A percentile compares a stretch with the other conserved stretches of the same genome.
Evolutionary conservation across 768 basidiomycete genomes (phyloP).

Genomic region (Lentinus tigrinus): DNA sequence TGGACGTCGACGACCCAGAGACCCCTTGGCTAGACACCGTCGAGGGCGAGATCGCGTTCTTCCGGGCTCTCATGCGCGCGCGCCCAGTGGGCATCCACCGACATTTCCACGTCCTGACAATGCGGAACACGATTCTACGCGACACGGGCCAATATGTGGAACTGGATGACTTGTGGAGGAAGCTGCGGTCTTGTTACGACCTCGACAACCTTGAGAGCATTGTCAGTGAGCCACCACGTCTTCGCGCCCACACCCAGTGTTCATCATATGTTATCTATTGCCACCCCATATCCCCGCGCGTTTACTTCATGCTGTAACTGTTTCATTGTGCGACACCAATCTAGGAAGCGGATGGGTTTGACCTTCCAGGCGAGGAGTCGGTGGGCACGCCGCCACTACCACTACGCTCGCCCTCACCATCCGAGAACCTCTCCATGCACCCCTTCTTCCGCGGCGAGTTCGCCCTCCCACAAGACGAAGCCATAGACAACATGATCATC

Average conservation of each 20-base stretch:
- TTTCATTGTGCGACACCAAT: no score
- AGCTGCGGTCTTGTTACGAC: slow-evolving; percentile 70
- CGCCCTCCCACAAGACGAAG: slow-evolving; percentile 55
- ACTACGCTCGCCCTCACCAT: slow-evolving; percentile 65
- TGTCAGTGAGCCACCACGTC: slow-evolving; percentile 35
- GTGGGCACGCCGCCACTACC: slow-evolving; percentile 27
- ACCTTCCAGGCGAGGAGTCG: slow-evolving; percentile 16
- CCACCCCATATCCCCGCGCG: no score
- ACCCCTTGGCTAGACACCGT: slow-evolving; percentile 61
- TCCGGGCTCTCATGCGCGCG: slow-evolving; percentile 76
- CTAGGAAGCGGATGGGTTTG: slow-evolving; percentile 47
- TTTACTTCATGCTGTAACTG: no score
- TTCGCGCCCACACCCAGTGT: background rate
- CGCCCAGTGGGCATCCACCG: slow-evolving; percentile 83
- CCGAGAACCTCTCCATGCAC: slow-evolving; percentile 64
- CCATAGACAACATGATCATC: slow-evolving; percentile 58
- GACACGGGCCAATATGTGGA: slow-evolving; percentile 65
- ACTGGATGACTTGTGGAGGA: slow-evolving; percentile 71
- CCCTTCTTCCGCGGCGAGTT: slow-evolving; percentile 77
- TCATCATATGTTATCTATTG: background rate
- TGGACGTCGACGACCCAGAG: slow-evolving; percentile 18
- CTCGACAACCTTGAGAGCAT: slow-evolving; percentile 72
- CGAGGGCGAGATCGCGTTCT: slow-evolving; percentile 84
- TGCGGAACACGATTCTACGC: slow-evolving; percentile 67
- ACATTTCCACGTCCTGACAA: slow-evolving; percentile 77